Conservation (phyloP, 208 protist genomes). For the Leishmania gerbilli region DNA sequence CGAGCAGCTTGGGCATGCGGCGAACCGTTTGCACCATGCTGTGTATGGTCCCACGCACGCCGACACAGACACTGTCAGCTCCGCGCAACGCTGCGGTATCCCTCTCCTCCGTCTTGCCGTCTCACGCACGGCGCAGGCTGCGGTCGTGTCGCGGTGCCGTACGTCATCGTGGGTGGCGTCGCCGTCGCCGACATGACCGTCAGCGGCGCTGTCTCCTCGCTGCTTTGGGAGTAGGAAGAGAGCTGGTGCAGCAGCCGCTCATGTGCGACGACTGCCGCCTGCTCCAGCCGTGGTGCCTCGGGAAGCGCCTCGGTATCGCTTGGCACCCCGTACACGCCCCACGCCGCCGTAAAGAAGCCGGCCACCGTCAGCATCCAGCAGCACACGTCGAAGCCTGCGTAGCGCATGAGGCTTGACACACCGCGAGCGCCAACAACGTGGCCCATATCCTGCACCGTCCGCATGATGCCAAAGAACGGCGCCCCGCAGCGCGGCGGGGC, state of each 20-base stretch:
- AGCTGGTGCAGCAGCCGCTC: background rate
- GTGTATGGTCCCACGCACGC: background rate
- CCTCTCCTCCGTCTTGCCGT: background rate
- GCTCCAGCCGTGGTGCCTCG: conserved; percentile 28
- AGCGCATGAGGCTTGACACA: conserved; percentile 42
- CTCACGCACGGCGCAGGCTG: background rate
- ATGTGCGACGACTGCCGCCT: conserved; percentile 12
- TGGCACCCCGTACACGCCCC: conserved; percentile 53
- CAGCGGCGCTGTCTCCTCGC: conserved; percentile 19
- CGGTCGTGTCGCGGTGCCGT: conserved; percentile 14
- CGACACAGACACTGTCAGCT: background rate
- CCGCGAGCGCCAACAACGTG: conserved; percentile 61
- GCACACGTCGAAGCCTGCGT: conserved; percentile 36
- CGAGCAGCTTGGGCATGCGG: background rate
- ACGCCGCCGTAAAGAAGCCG: conserved; percentile 50
- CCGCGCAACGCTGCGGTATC: background rate
- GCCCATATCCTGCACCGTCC: conserved; percentile 76
- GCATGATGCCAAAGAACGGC: conserved; percentile 86
- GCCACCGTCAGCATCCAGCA: conserved; percentile 52
- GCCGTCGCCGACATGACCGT: background rate
- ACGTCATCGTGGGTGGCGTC: background rate
- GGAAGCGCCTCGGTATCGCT: conserved; percentile 27
- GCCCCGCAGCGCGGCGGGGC: conserved; percentile 55
- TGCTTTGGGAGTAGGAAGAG: conserved; percentile 4
- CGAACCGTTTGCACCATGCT: background rate